These are phyloP conservation scores for Trichosporon sp. DNA, from an alignment of 1,284 basidiomycete species.

Conservation along the genomic window DNA sequence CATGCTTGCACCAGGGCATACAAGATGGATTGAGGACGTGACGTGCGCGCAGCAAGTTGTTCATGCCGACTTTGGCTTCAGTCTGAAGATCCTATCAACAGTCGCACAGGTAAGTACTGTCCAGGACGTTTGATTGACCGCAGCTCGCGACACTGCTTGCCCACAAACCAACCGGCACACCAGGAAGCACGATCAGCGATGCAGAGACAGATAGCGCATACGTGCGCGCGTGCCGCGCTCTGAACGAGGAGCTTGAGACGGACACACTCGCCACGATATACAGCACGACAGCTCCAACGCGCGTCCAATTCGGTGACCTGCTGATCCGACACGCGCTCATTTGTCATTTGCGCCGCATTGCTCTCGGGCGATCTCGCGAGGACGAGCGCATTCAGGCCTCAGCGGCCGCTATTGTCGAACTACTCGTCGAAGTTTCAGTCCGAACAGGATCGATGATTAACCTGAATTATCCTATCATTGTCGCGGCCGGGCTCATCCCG, in stretches of 20 bases:
- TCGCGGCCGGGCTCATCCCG: constrained; percentile 2
- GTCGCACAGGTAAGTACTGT: constrained; percentile 3
- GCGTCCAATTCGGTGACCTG: constrained; percentile 18
- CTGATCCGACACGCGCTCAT: constrained; percentile 13
- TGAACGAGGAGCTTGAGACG: constrained; percentile 16
- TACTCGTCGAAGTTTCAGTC: constrained; percentile 14
- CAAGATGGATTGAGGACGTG: constrained; percentile 13
- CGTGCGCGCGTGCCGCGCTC: constrained; percentile 4
- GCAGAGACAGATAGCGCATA: constrained; percentile 3
- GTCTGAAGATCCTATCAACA: constrained; percentile 9
- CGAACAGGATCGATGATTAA: constrained; percentile 16
- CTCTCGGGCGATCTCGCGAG: constrained; percentile 2
- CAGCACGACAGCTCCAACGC: constrained; percentile 11
- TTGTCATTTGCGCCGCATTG: constrained; percentile 11
- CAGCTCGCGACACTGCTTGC: constrained; percentile 16
- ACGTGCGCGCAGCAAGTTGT: constrained; percentile 14
- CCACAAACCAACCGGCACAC: not conserved
- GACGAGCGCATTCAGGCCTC: constrained; percentile 9
- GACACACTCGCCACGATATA: constrained; percentile 12
- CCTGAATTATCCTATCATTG: constrained; percentile 14
- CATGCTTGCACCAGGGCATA: not conserved
- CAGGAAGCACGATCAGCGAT: not conserved
- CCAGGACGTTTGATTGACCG: not conserved
- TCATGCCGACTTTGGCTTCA: constrained; percentile 13
- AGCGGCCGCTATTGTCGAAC: constrained; percentile 12